Evolutionary conservation across 2,329 filamentous ascomycete genomes (phyloP), one percentile per base, ranked within the genome.

Genomic region (Fusarium nygamai): DNA sequence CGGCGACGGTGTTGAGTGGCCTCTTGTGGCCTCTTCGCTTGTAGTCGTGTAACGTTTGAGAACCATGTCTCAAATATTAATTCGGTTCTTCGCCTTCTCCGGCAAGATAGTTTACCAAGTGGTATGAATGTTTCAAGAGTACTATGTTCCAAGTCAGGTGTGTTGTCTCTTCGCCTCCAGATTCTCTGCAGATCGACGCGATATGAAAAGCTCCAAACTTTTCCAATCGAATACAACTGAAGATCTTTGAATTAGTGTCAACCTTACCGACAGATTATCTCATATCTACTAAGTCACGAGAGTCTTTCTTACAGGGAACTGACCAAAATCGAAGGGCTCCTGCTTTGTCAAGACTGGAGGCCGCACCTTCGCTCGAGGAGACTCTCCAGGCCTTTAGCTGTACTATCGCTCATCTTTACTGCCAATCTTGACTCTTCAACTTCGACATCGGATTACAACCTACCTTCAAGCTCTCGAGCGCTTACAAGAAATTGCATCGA

Each of bases 21-120:
- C 59, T 61, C 47, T 53, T 68, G 69, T 71, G 74, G 65, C 44
- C 59, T 61, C 60, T 53, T 69, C 66, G 60, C 69, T 76, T 67
- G 65, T 57, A 57, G 64, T 69, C 44, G 77, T 81, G 77, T 74
- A 71, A 81, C 78, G 31, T 54, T 51, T 67, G 56, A 67, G 67
- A 56, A 38, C 50, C 61, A 77, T 81, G 79, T 81, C 78, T 81
- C 79, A 79, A 79, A 78, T 79, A 81, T 76, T 71, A 79, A 79
- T 77, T 76, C 76, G 61, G 72, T 73, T 67, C 66, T 69, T 72
- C 62, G 63, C 73, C 74, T 77, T 63, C 62, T 63, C 62, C 54
- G 68, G 62, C 67, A 64, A 71, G 68, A 61, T 50, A 71, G 64
- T n/a, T 67, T 64, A 65, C 60, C 41, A 60, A 72, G 56, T 71